phyloP scores from a whole-genome alignment of 2,329 filamentous ascomycete species.

The Aspergillus ochraceoroseus region DNA sequence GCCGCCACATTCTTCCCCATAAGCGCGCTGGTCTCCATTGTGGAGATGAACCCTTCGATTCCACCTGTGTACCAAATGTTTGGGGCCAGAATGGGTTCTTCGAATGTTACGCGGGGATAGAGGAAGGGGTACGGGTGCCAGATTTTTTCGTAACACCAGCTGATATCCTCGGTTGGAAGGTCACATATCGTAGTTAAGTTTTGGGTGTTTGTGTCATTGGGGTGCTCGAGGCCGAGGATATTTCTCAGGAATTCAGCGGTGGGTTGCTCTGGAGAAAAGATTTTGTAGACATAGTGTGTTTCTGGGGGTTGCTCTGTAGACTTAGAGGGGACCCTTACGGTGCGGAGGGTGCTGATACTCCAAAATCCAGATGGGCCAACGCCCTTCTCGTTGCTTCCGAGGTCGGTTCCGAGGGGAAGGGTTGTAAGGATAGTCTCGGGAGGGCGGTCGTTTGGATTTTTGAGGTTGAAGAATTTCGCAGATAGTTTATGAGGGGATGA shows the following conservation, averaged over 20 bases:
- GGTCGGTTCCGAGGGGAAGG: constrained; percentile 52
- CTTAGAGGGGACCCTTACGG: constrained; percentile 54
- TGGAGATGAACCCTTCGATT: constrained; percentile 92
- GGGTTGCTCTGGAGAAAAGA: constrained; percentile 56
- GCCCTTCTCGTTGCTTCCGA: constrained; percentile 45
- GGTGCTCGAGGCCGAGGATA: constrained; percentile 45
- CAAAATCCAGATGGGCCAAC: constrained; percentile 76
- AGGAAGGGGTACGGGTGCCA: constrained; percentile 85
- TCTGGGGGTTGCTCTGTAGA: constrained; percentile 19
- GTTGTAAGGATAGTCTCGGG: constrained; percentile 82
- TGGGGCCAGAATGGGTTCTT: constrained; percentile 63
- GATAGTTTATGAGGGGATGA: constrained; percentile 70
- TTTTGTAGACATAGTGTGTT: constrained; percentile 60
- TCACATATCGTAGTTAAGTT: constrained; percentile 28
- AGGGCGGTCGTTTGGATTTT: constrained; percentile 44
- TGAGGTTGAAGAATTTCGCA: constrained; percentile 65
- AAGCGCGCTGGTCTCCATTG: constrained; percentile 92
- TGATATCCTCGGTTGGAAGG: constrained; percentile 49
- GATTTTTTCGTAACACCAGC: constrained; percentile 70
- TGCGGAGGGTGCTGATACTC: constrained; percentile 70
- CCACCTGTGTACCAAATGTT: constrained; percentile 55
- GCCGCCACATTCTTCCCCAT: constrained; percentile 66
- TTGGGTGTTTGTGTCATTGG: constrained; percentile 10
- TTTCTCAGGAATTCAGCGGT: constrained; percentile 46
- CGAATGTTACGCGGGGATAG: constrained; percentile 80